Percentiles rank a stretch among this genome's conserved stretches.
Evolutionary conservation across 768 basidiomycete species (phyloP).

Genomic region (Mrakia blollopis): DNA sequence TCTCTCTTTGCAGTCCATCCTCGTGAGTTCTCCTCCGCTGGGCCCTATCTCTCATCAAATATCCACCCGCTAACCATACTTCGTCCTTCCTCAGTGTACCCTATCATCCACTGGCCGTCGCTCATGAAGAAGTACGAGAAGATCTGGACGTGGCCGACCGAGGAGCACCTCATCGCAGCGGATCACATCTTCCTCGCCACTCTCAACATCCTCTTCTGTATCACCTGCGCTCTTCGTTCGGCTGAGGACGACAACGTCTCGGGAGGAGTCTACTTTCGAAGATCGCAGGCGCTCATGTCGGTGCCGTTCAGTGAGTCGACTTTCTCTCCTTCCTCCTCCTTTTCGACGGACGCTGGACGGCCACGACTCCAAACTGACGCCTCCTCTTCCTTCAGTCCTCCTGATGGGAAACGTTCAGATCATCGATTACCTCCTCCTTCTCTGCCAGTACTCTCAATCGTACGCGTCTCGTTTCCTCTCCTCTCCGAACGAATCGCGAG

Average conservation of each 20-base stretch:
- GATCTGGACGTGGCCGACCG: constrained; percentile 1
- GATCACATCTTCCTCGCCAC: constrained; percentile 25
- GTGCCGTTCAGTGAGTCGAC: constrained; percentile 14
- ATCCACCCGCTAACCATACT: background rate
- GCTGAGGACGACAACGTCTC: background rate
- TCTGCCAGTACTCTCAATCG: constrained; percentile 24
- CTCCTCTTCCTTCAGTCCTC: constrained; percentile 4
- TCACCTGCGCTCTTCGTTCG: constrained; percentile 19
- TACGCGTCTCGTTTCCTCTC: background rate
- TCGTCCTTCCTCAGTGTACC: constrained; percentile 9
- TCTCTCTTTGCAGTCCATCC: background rate
- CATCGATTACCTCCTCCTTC: constrained; percentile 22
- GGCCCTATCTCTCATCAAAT: background rate
- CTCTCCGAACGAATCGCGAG: background rate
- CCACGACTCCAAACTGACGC: background rate
- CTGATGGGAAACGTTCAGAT: constrained; percentile 22
- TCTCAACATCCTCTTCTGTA: constrained; percentile 18
- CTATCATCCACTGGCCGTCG: constrained; percentile 13
- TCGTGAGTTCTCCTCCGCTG: background rate
- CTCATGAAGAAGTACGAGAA: background rate
- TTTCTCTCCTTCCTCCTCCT: background rate
- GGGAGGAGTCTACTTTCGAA: constrained; percentile 5
- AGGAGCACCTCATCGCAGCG: background rate
- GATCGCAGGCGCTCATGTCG: constrained; percentile 8
- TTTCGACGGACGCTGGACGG: background rate